These are phyloP conservation scores for Hirsutella thompsonii DNA, from an alignment of 2,329 filamentous ascomycete species.

Conservation along the genomic window DNA sequence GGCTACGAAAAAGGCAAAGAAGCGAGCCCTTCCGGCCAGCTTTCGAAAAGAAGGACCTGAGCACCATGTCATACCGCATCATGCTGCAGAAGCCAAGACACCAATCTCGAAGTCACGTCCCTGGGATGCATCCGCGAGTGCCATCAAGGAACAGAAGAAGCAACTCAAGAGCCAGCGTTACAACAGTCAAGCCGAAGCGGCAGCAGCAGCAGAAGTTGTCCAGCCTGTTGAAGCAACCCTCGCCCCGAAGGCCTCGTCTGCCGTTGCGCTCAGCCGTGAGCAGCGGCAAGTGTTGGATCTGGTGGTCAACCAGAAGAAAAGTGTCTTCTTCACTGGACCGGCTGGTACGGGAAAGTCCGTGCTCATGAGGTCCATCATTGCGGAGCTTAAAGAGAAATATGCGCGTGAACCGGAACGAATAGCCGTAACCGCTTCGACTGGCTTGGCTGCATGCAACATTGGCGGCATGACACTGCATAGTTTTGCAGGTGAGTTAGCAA, in stretches of 20 bases:
- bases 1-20: constrained; percentile 34
- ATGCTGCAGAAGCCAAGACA: constrained; percentile 12
- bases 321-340: constrained; percentile 96
- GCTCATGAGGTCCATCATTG: constrained; percentile 82
- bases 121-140: constrained; percentile 66
- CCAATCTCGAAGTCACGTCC: constrained; percentile 24
- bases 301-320: constrained; percentile 68
- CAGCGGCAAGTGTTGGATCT: constrained; percentile 74
- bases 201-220: constrained; percentile 22
- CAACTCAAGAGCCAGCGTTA: constrained; percentile 47
- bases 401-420: constrained; percentile 67
- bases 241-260: constrained; percentile 26
- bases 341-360: constrained; percentile 97
- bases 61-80: constrained; percentile 17
- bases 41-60: constrained; percentile 22
- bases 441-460: constrained; percentile 91
- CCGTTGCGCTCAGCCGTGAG: constrained; percentile 69
- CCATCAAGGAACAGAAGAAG: constrained; percentile 66
- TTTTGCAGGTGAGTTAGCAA: constrained; percentile 54
- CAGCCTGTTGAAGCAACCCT: constrained; percentile 24
- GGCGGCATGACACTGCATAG: constrained; percentile 92
- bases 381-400: constrained; percentile 65
- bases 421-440: constrained; percentile 90
- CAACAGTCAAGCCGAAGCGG: constrained; percentile 26
- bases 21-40: constrained; percentile 45